These are phyloP conservation scores for Coniochaeta hoffmannii DNA, from an alignment of 2,329 filamentous ascomycete genomes.

Conservation along the genomic window DNA sequence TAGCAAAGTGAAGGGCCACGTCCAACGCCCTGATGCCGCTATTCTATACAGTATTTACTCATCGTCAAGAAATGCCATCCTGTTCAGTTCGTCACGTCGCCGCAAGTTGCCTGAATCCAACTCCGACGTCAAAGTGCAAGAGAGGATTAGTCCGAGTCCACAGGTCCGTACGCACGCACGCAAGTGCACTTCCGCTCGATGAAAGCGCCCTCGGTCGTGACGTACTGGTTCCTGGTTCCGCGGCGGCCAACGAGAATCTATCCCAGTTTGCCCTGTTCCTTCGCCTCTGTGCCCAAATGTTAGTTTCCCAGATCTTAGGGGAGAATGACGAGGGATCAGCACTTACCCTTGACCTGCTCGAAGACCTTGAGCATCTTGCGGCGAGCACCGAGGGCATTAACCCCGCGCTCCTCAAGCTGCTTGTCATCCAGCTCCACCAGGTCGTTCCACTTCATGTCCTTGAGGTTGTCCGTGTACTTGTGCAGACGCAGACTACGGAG, in stretches of 20 bases:
- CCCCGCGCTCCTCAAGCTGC: conserved; percentile 83
- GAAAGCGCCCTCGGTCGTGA: background rate
- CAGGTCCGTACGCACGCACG: background rate
- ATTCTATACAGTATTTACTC: background rate
- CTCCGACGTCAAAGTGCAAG: background rate
- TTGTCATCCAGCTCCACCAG: conserved; percentile 88
- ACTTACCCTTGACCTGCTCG: conserved; percentile 78
- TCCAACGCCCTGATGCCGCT: background rate
- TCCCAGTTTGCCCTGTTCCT: conserved; percentile 62
- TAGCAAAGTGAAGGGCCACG: background rate
- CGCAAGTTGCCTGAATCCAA: background rate
- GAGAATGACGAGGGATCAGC: background rate
- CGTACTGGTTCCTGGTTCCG: conserved; percentile 2
- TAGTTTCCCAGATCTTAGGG: background rate
- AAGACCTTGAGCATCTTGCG: conserved; percentile 99
- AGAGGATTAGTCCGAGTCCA: background rate
- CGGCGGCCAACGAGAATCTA: conserved; percentile 19
- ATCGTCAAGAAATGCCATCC: background rate
- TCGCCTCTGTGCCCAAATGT: conserved; percentile 49
- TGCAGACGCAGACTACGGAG: conserved; percentile 88
- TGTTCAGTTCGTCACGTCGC: background rate
- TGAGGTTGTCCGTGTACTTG: conserved; percentile 98
- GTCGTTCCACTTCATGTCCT: conserved; percentile 95
- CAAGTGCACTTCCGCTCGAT: background rate
- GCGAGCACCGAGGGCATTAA: conserved; percentile 88